A percentile compares a stretch with the other conserved stretches of the same genome.
Evolutionary conservation across 371 early-diverging fungal genomes (phyloP).

Genomic region (Mucor plumbeus): DNA sequence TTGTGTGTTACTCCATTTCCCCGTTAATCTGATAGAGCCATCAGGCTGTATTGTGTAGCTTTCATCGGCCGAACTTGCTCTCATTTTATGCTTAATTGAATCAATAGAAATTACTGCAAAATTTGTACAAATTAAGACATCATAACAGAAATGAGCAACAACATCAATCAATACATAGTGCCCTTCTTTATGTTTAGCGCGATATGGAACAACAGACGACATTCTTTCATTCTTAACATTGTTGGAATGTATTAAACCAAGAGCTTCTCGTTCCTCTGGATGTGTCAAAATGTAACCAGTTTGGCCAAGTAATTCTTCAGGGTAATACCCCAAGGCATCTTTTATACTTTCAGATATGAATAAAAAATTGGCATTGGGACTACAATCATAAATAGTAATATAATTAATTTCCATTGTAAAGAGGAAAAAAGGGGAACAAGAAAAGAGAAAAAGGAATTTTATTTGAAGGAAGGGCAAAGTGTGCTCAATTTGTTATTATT

Average conservation of each 20-base stretch:
- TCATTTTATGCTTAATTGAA: conserved; percentile 24
- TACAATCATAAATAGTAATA: conserved; percentile 62
- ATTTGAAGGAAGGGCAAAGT: not conserved
- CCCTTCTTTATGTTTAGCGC: conserved; percentile 42
- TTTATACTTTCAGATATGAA: conserved; percentile 58
- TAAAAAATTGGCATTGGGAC: conserved; percentile 46
- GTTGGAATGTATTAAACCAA: conserved; percentile 42
- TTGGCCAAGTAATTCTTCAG: conserved; percentile 54
- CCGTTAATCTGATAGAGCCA: conserved; percentile 28
- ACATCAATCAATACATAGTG: conserved; percentile 36
- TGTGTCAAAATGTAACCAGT: conserved; percentile 52
- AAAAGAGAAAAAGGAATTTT: not conserved
- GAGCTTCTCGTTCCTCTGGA: conserved; percentile 43
- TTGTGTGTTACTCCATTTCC: conserved; percentile 35
- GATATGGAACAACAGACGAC: conserved; percentile 36
- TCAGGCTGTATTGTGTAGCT: conserved; percentile 20
- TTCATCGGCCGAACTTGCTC: conserved; percentile 40
- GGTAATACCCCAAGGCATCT: conserved; percentile 52
- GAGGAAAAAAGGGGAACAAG: not conserved
- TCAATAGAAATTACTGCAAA: conserved; percentile 18
- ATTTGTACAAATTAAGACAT: conserved; percentile 35
- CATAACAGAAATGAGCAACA: conserved; percentile 44
- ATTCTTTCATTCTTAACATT: conserved; percentile 58
- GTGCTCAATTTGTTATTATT: not conserved
- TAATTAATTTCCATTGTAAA: conserved; percentile 39